Conservation (phyloP, 768 basidiomycete species). For the Megacollybia marginata region DNA sequence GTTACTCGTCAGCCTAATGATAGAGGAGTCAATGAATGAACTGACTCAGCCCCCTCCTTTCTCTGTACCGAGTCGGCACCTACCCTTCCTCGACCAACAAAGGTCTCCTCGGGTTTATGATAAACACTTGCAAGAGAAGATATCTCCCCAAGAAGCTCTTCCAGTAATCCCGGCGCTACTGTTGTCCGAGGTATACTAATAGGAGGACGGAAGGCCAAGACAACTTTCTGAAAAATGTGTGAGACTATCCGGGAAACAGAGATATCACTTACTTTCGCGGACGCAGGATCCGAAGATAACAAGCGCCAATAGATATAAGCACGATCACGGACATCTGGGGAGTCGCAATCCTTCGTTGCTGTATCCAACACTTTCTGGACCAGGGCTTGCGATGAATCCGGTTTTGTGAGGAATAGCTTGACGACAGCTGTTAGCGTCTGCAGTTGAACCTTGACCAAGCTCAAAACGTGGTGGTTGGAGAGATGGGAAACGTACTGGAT, state of each 20-base stretch:
- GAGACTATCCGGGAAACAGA: background rate
- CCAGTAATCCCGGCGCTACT: conserved; percentile 78
- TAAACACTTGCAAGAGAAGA: conserved; percentile 91
- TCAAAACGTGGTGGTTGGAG: background rate
- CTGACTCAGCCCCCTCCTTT: conserved; percentile 56
- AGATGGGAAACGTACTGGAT: conserved; percentile 51
- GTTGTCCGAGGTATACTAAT: conserved; percentile 91
- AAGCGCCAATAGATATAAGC: conserved; percentile 99
- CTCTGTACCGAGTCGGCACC: conserved; percentile 73
- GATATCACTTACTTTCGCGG: conserved; percentile 69
- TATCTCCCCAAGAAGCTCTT: conserved; percentile 88
- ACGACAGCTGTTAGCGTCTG: conserved; percentile 92
- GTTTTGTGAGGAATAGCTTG: conserved; percentile 93
- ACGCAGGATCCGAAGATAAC: conserved; percentile 88
- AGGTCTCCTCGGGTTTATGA: conserved; percentile 95
- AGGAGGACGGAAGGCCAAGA: conserved; percentile 86
- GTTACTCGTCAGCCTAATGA: background rate
- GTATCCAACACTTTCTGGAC: conserved; percentile 91
- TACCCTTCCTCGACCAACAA: conserved; percentile 86
- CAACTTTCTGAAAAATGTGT: conserved; percentile 47
- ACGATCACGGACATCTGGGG: conserved; percentile 91
- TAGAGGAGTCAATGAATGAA: conserved; percentile 5
- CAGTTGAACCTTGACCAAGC: conserved; percentile 48
- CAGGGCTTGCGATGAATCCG: conserved; percentile 84
- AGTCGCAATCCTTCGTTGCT: conserved; percentile 96